These are phyloP conservation scores for Myxozyma neotropica DNA, from an alignment of 805 yeast species.

Conservation along the genomic window DNA sequence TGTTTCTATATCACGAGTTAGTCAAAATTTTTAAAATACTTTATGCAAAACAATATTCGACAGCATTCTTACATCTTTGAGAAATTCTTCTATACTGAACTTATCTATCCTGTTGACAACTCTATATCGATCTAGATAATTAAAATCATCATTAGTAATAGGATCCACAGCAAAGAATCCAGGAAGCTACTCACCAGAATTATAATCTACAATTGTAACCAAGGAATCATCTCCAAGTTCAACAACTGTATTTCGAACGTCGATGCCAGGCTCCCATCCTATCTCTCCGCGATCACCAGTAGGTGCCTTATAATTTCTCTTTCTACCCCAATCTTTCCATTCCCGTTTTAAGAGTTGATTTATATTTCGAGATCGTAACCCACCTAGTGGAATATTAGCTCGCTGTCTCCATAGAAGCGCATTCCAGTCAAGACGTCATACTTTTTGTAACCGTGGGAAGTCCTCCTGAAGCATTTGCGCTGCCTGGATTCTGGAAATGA, in stretches of 20 bases:
- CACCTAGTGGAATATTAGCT: not conserved
- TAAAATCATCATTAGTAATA: not conserved
- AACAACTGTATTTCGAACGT: slow-evolving; percentile 53
- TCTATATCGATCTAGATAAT: slow-evolving; percentile 43
- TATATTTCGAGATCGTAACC: slow-evolving; percentile 16
- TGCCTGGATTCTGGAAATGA: not conserved
- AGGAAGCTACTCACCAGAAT: slow-evolving; percentile 35
- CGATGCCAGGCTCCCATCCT: slow-evolving; percentile 65
- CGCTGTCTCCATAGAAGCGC: not conserved
- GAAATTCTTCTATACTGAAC: slow-evolving; percentile 33
- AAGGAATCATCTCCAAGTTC: slow-evolving; percentile 56
- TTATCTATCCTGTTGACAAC: slow-evolving; percentile 49
- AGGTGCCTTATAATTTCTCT: slow-evolving; percentile 26
- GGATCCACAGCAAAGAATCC: not conserved
- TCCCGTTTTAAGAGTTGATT: slow-evolving; percentile 28
- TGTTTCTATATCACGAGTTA: slow-evolving; percentile 6
- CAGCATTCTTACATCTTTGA: slow-evolving; percentile 15
- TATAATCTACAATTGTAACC: slow-evolving; percentile 57
- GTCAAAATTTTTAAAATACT: too few species aligned
- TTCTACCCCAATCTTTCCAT: slow-evolving; percentile 30
- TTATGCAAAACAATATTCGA: too few species aligned
- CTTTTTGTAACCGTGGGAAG: not conserved
- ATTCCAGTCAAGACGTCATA: not conserved
- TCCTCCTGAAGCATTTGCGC: not conserved
- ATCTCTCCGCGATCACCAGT: slow-evolving; percentile 25